Base-by-base conservation (phyloP, 2,329 filamentous ascomycete genomes). In the Chaetomiaceae sp. region DNA sequence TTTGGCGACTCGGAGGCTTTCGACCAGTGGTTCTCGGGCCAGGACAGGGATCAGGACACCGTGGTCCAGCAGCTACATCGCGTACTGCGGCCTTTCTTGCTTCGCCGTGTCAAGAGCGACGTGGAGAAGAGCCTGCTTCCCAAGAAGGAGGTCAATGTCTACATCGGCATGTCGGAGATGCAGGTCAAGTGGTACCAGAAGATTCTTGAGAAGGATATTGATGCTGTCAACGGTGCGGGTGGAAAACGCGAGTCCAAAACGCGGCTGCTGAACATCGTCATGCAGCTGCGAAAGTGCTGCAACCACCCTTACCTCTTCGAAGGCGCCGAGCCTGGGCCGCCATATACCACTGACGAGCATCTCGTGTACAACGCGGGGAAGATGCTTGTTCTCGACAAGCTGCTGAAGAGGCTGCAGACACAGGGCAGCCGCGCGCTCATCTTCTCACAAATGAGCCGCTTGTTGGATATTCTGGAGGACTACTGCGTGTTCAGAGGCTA, bases 131-230 rank as follows among this genome's bases (percentile, higher is more conserved):
- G 91, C 62, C 72, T 98, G 51, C 69, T 97, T 42, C 93, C 93
- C 2, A 98, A 98, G 75, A 96, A 97, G 67, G 93, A 98, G 65
- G 73, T 97, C 61, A 98, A 98, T 56, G 69, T 98, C 22, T 98
- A 97, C 62, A 84, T 98, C 56, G 93, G 91, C 56, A 96, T 98
- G 91, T 90, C 93, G 1, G 90, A 96, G 48, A 98, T 98, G 93
- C 93, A 98, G 65, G 80, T 96, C 57, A 95, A 93, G 63, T 98
- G 93, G 91, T 98, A 98, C 63, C 86, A 95, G 66, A 97, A 96
- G 71, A 98, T 98, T 58, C 73, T 98, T 3, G 93, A 98, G 62
- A 98, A 97, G 69, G 93, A 98, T 61, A 98, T 98, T 52, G 93
- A 98, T 65, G 93, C 93, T 12, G 91, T 98, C 60, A 98, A 98